phyloP scores from a whole-genome alignment of 768 basidiomycete species.

The Amanita thiersii region DNA sequence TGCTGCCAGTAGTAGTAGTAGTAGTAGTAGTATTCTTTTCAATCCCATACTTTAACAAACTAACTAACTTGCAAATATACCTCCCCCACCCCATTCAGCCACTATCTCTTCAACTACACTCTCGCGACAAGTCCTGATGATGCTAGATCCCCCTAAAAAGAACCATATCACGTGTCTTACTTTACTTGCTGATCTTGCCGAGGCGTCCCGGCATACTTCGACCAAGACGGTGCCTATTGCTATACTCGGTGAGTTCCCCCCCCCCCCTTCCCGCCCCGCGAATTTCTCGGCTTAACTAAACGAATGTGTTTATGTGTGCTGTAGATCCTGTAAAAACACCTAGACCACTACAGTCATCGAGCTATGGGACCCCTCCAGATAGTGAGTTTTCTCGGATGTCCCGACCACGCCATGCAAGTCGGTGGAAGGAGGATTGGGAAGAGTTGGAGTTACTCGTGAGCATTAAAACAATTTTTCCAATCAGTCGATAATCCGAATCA shows the following conservation, averaged over 20 bases:
- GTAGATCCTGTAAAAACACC: conserved; percentile 22
- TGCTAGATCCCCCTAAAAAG: conserved; percentile 56
- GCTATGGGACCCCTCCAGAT: conserved; percentile 49
- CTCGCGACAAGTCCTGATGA: conserved; percentile 43
- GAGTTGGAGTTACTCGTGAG: conserved; percentile 78
- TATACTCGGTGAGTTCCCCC: conserved; percentile 15
- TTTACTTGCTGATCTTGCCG: conserved; percentile 51
- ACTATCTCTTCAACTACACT: conserved; percentile 31
- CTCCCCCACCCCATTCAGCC: too few species aligned
- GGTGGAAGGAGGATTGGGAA: conserved; percentile 94
- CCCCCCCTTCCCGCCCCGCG: neutral
- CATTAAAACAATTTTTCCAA: neutral
- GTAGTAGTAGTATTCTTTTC: too few species aligned
- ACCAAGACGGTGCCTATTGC: conserved; percentile 19
- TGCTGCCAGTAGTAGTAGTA: too few species aligned
- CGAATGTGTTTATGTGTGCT: neutral
- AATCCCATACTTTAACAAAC: too few species aligned
- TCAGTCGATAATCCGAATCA: neutral
- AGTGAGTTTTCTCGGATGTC: conserved; percentile 51
- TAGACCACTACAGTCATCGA: conserved; percentile 41
- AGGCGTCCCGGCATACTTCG: conserved; percentile 21
- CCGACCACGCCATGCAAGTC: conserved; percentile 47
- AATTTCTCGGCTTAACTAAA: neutral
- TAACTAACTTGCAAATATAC: too few species aligned
- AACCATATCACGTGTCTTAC: conserved; percentile 46